phyloP scores from a whole-genome alignment of 2,329 filamentous ascomycete genomes.

The Mycosphaerelloides madeirae region DNA sequence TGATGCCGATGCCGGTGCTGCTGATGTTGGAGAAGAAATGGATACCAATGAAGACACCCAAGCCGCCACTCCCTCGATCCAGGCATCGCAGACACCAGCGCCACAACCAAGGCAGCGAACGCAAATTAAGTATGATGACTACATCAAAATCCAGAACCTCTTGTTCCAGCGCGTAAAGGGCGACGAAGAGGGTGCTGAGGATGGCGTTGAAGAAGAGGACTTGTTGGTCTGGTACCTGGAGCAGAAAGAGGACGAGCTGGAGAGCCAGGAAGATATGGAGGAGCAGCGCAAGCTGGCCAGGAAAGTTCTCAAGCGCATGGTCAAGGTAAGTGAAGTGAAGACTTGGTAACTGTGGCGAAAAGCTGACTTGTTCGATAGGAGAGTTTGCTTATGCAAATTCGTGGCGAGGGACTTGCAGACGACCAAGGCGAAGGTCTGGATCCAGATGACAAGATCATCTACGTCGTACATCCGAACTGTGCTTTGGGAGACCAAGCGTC shows the following conservation, averaged over 20 bases:
- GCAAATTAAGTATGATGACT: slow-evolving; percentile 93
- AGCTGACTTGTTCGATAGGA: slow-evolving; percentile 40
- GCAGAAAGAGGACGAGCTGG: slow-evolving; percentile 77
- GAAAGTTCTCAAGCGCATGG: slow-evolving; percentile 92
- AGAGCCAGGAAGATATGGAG: slow-evolving; percentile 75
- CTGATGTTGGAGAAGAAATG: slow-evolving; percentile 47
- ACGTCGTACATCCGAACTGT: slow-evolving; percentile 92
- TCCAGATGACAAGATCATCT: slow-evolving; percentile 57
- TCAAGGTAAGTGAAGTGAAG: slow-evolving; percentile 63
- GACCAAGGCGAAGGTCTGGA: slow-evolving; percentile 57
- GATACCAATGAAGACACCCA: slow-evolving; percentile 36
- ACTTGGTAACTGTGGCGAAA: too few species aligned
- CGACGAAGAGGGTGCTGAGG: slow-evolving; percentile 68
- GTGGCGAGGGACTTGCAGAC: slow-evolving; percentile 85
- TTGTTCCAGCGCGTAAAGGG: slow-evolving; percentile 79
- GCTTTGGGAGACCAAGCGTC: slow-evolving; percentile 58
- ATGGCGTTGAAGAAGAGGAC: slow-evolving; percentile 79
- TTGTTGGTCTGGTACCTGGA: slow-evolving; percentile 88
- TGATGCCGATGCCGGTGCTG: slow-evolving; percentile 44
- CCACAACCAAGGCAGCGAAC: slow-evolving; percentile 56
- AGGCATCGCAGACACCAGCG: slow-evolving; percentile 39
- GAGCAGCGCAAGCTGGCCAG: slow-evolving; percentile 65
- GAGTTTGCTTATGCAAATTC: slow-evolving; percentile 55
- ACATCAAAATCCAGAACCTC: slow-evolving; percentile 81
- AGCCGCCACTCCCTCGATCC: slow-evolving; percentile 34